These are phyloP conservation scores for Ambrosiella beaveri DNA, from an alignment of 2,329 filamentous ascomycete genomes.

Conservation along the genomic window DNA sequence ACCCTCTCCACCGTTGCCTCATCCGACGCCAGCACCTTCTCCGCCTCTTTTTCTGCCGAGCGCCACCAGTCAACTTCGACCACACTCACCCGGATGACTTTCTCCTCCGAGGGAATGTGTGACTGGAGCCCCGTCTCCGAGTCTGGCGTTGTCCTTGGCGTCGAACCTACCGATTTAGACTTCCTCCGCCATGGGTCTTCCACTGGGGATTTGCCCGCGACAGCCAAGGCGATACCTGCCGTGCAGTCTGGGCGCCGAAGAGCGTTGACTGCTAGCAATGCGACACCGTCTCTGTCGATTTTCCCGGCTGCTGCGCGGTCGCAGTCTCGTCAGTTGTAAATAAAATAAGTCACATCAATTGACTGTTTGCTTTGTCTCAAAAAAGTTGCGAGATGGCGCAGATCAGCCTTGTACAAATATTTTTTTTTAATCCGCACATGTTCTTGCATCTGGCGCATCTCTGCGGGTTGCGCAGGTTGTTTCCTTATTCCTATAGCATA, in stretches of 20 bases:
- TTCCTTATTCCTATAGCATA: no score
- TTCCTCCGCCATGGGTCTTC: slow-evolving; percentile 11
- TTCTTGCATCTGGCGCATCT: no score
- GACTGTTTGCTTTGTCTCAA: background rate
- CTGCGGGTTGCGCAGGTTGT: no score
- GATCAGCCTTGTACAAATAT: background rate
- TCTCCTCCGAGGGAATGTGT: slow-evolving; percentile 27
- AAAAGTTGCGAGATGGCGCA: background rate
- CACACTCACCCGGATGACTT: slow-evolving; percentile 35
- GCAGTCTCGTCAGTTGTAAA: background rate
- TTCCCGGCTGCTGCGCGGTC: slow-evolving; percentile 24
- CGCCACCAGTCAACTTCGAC: slow-evolving; percentile 35
- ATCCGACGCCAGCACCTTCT: slow-evolving; percentile 15
- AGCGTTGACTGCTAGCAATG: slow-evolving; percentile 30
- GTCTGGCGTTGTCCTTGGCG: slow-evolving; percentile 15
- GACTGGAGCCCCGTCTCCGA: slow-evolving; percentile 14
- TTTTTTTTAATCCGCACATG: no score
- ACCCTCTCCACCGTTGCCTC: slow-evolving; percentile 19
- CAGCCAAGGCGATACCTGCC: slow-evolving; percentile 7
- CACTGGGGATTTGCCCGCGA: slow-evolving; percentile 12
- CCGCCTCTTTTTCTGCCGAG: slow-evolving; percentile 31
- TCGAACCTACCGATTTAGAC: slow-evolving; percentile 9
- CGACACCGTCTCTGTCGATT: slow-evolving; percentile 28
- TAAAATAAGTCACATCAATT: background rate
- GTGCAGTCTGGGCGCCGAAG: slow-evolving; percentile 20